phyloP scores from a whole-genome alignment of 2,329 filamentous ascomycete species.

The Rhynchosporium agropyri region DNA sequence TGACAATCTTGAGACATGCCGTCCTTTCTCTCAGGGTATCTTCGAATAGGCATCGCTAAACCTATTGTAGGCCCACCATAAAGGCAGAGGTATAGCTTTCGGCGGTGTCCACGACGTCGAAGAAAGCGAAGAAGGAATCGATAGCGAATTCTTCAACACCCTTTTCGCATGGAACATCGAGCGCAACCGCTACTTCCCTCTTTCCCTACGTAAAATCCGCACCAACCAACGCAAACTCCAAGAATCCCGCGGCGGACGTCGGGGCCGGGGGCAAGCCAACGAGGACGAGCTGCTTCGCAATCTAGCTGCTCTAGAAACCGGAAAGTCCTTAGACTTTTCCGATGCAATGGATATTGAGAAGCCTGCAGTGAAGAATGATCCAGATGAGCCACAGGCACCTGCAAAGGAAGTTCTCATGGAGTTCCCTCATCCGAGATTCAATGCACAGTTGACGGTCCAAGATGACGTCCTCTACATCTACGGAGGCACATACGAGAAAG shows the following conservation, averaged over 20 bases:
- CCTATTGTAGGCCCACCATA: conserved; percentile 66
- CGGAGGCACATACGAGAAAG: conserved; percentile 93
- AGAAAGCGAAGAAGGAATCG: conserved; percentile 89
- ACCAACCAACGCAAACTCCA: conserved; percentile 63
- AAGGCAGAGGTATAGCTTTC: conserved; percentile 88
- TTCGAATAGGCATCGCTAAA: too few species aligned
- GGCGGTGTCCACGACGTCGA: conserved; percentile 94
- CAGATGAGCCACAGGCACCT: conserved; percentile 58
- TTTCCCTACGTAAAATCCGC: conserved; percentile 75
- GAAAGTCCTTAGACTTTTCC: conserved; percentile 60
- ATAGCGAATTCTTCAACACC: conserved; percentile 95
- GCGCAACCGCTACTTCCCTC: conserved; percentile 89
- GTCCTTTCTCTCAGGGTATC: too few species aligned
- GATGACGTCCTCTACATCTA: conserved; percentile 93
- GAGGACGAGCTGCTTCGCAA: conserved; percentile 90
- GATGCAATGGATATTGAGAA: conserved; percentile 53
- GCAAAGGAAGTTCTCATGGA: conserved; percentile 72
- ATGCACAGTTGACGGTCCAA: conserved; percentile 86
- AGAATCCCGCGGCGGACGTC: conserved; percentile 58
- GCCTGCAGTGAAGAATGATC: conserved; percentile 49
- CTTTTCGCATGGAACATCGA: conserved; percentile 95
- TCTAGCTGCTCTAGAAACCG: conserved; percentile 81
- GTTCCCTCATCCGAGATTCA: conserved; percentile 88
- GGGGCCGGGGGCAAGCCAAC: conserved; percentile 82
- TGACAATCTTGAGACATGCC: too few species aligned